Conservation (phyloP, 2,329 filamentous ascomycete species). For the Cryphonectria nitschkei region DNA sequence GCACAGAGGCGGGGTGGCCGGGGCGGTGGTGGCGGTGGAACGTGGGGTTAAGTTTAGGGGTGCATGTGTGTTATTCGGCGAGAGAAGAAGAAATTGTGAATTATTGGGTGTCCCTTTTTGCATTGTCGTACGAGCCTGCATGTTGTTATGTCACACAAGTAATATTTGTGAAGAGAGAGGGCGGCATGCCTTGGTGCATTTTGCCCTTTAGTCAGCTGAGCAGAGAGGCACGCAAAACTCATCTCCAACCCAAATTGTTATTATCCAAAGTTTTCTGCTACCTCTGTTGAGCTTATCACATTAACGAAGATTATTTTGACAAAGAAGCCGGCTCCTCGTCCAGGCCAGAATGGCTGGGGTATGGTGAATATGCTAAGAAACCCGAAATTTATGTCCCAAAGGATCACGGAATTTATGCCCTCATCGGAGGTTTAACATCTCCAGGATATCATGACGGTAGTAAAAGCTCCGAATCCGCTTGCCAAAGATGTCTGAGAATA, state of each 20-base stretch:
- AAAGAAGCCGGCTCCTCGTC: not conserved
- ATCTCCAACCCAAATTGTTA: not conserved
- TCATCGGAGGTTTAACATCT: slow-evolving; percentile 44
- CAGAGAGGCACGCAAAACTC: not conserved
- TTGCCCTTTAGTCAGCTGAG: not conserved
- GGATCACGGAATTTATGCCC: not conserved
- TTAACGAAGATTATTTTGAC: not conserved
- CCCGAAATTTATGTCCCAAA: not conserved
- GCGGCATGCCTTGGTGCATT: not conserved
- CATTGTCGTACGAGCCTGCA: not conserved
- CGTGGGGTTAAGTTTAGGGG: slow-evolving; percentile 76
- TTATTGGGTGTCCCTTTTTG: not conserved
- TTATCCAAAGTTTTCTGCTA: not conserved
- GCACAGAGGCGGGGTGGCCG: slow-evolving; percentile 85
- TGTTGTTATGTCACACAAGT: not conserved
- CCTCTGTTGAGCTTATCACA: not conserved
- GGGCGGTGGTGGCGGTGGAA: slow-evolving; percentile 83
- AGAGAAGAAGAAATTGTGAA: not conserved
- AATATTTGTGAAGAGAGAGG: not conserved
- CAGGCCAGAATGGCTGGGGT: not conserved
- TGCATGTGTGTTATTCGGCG: not conserved
- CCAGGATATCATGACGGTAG: slow-evolving; percentile 72
- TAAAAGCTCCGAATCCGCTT: slow-evolving; percentile 79
- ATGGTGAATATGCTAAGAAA: not conserved
- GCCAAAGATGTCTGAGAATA: slow-evolving; percentile 70